Evolutionary conservation across 208 protist species (phyloP).

Genomic region (Acanthamoeba divionensis): DNA sequence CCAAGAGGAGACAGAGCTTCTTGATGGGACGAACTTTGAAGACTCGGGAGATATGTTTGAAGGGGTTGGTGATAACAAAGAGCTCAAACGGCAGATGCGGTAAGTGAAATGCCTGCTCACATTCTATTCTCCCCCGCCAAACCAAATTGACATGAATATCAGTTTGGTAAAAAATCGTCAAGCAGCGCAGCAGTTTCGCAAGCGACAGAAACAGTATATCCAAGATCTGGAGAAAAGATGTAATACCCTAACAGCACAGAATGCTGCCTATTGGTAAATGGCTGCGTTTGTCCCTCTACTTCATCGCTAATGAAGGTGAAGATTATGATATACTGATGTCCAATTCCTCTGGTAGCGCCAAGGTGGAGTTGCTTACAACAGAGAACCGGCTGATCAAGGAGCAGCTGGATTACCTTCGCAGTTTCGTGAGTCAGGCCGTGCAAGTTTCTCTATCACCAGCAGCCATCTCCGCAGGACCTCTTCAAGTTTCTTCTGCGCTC

Average conservation of each 20-base stretch:
- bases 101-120: not conserved
- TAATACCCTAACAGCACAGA: not conserved
- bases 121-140: not conserved
- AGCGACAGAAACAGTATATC: constrained; percentile 40
- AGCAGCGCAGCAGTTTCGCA: constrained; percentile 21
- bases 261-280: not conserved
- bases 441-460: not conserved
- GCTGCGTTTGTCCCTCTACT: not conserved
- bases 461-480: not conserved
- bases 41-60: not conserved
- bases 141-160: not conserved
- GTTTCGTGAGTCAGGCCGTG: constrained; percentile 2
- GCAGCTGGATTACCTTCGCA: constrained; percentile 28
- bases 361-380: not conserved
- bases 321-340: not conserved
- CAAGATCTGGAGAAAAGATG: not conserved
- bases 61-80: not conserved
- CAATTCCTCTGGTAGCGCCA: not conserved
- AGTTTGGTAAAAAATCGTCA: constrained; percentile 6
- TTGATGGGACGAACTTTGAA: not conserved
- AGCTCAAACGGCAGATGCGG: not conserved
- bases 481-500: not conserved
- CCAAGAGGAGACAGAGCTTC: not conserved
- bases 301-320: not conserved
- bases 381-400: constrained; percentile 34